phyloP scores from a whole-genome alignment of 495 filamentous ascomycete species.

The Aspergillus ostianus region DNA sequence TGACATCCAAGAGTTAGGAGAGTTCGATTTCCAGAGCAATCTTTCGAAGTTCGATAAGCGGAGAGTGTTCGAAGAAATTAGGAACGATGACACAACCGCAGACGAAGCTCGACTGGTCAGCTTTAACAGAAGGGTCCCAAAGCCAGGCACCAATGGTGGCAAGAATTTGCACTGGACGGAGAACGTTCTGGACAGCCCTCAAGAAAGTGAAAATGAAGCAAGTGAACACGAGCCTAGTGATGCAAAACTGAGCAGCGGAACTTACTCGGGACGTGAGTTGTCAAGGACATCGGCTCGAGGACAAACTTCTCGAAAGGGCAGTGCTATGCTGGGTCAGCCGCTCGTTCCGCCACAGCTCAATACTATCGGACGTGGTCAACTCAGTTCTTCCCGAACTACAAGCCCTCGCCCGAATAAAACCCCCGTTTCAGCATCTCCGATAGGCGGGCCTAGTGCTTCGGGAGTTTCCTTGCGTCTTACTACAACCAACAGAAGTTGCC shows the following conservation, averaged over 20 bases:
- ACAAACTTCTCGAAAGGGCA: slow-evolving; percentile 63
- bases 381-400: slow-evolving; percentile 41
- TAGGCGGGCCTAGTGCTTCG: slow-evolving; percentile 32
- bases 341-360: slow-evolving; percentile 37
- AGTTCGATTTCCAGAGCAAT: slow-evolving; percentile 88
- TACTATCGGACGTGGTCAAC: slow-evolving; percentile 33
- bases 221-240: slow-evolving; percentile 55
- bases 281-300: slow-evolving; percentile 48
- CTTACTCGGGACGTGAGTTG: slow-evolving; percentile 51
- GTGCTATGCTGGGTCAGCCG: slow-evolving; percentile 43
- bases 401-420: slow-evolving; percentile 43
- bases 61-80: slow-evolving; percentile 81
- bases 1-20: slow-evolving; percentile 91
- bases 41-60: slow-evolving; percentile 93
- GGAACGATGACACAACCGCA: slow-evolving; percentile 80
- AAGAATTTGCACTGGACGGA: slow-evolving; percentile 92
- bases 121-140: slow-evolving; percentile 73
- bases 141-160: slow-evolving; percentile 75
- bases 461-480: slow-evolving; percentile 46
- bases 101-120: slow-evolving; percentile 86
- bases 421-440: slow-evolving; percentile 36
- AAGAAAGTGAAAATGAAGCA: slow-evolving; percentile 70
- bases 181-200: slow-evolving; percentile 75
- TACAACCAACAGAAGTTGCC: slow-evolving; percentile 68
- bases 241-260: slow-evolving; percentile 54